Base-by-base conservation (phyloP, 768 basidiomycete genomes). In the Termitomyces titanicus region DNA sequence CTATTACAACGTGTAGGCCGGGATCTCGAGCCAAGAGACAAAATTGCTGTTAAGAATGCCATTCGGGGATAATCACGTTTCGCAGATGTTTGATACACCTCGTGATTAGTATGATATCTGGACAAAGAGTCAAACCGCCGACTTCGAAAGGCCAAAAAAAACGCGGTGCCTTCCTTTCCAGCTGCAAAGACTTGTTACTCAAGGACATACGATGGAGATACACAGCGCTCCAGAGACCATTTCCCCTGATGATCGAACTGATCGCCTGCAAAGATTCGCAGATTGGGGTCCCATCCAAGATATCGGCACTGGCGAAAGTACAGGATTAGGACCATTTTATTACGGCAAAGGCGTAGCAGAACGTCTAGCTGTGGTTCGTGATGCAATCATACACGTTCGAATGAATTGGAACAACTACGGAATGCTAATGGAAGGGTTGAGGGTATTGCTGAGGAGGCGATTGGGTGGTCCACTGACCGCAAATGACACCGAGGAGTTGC, bases 331-430 rank as follows among this genome's bases (percentile, higher is more conserved):
- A 31, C 12, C 51, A 17, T 65, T 65, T 54, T 63, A 61, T 44
- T 54, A 59, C 10, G 63, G 64, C 3, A 44, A 45, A 29, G 53
- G 46, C 6, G 64, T 65, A n/a, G 51, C 54, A 37, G 25, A 51
- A 27, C 60, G 64, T 20, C 55, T 63, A 59, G 40, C 37, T 24
- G 24, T 38, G 8, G 57, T 65, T 25, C 52, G 64, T 34, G 42
- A 43, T n/a, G 53, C 59, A 25, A 63, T 65, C 44, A 44, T 27
- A 34, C 53, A 57, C 42, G 61, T 65, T 33, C 58, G 64, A 48
- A 45, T 29, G 11, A 52, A 62, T 39, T 65, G 64, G 64, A 42
- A 49, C 10, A 51, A 61, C 29, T 65, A 63, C 38, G 40, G 39
- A 17, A 45, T 8, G 27, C 47, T 63, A 51, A 61, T 63, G 63